A percentile compares a stretch with the other conserved stretches of the same genome.
These are phyloP conservation scores for Trichophyton simii DNA, from an alignment of 2,329 filamentous ascomycete genomes.

Conservation along the genomic window DNA sequence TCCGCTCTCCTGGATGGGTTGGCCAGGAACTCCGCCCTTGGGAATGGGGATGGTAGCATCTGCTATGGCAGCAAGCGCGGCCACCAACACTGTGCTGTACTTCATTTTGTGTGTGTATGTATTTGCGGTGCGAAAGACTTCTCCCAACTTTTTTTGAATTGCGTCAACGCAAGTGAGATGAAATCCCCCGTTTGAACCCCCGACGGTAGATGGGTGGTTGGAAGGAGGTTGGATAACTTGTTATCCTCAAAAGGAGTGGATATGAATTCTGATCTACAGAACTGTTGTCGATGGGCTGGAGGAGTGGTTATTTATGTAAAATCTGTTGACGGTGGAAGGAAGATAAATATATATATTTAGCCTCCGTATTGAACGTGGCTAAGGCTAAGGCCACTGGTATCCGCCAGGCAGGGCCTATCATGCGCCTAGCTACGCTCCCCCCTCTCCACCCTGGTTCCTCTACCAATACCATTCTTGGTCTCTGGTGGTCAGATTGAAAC, in stretches of 20 bases:
- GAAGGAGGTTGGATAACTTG: constrained; percentile 1
- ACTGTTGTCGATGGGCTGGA: not conserved
- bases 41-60: constrained; percentile 5
- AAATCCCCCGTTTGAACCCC: not conserved
- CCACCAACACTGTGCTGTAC: constrained; percentile 6
- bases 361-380: not conserved
- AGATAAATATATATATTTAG: not conserved
- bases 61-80: constrained; percentile 6
- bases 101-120: constrained; percentile 7
- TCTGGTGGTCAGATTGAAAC: not conserved
- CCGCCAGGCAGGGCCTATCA: constrained; percentile 8
- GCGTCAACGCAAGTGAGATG: not conserved
- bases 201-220: not conserved
- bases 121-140: not conserved
- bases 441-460: not conserved
- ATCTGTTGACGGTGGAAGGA: not conserved
- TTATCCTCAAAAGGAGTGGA: constrained; percentile 6
- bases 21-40: constrained; percentile 36
- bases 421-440: constrained; percentile 3
- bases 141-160: not conserved
- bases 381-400: constrained; percentile 10
- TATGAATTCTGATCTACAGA: not conserved
- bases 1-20: constrained; percentile 43
- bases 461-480: not conserved
- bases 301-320: not conserved